These are phyloP conservation scores for Coemansia sp. DNA, from an alignment of 192 early-diverging fungal species.

Conservation along the genomic window DNA sequence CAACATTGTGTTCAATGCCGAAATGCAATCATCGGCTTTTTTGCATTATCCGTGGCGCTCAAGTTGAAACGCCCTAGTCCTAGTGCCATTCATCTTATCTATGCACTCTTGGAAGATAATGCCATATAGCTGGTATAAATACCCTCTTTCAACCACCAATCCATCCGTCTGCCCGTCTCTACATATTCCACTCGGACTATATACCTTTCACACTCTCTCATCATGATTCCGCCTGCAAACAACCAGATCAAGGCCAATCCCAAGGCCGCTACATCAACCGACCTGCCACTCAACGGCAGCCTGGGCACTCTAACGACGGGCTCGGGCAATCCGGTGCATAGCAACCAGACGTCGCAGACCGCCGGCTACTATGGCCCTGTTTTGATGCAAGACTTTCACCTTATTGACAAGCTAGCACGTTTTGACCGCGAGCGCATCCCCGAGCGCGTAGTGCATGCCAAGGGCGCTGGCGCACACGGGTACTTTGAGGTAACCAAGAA, in stretches of 20 bases:
- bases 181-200: not conserved
- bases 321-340: slow-evolving; percentile 62
- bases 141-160: not conserved
- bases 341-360: slow-evolving; percentile 64
- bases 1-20: too few relatives aligned
- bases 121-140: too few relatives aligned
- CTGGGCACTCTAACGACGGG: slow-evolving; percentile 50
- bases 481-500: slow-evolving; percentile 79
- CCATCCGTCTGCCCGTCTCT: not conserved
- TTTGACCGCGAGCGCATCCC: slow-evolving; percentile 86
- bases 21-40: too few relatives aligned
- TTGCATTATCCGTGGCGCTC: too few relatives aligned
- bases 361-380: slow-evolving; percentile 68
- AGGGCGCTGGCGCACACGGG: slow-evolving; percentile 81
- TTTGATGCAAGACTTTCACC: slow-evolving; percentile 70
- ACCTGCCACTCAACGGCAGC: not conserved
- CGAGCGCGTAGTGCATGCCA: slow-evolving; percentile 85
- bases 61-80: too few relatives aligned
- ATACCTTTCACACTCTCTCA: not conserved
- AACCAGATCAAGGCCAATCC: not conserved
- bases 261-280: not conserved
- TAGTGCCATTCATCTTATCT: too few relatives aligned
- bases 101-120: too few relatives aligned
- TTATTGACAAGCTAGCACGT: slow-evolving; percentile 76
- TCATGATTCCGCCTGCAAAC: not conserved